Percentiles rank a stretch among this genome's conserved stretches.
Conservation (phyloP, 2,329 filamentous ascomycete genomes). For the Pseudogymnoascus sp. region DNA sequence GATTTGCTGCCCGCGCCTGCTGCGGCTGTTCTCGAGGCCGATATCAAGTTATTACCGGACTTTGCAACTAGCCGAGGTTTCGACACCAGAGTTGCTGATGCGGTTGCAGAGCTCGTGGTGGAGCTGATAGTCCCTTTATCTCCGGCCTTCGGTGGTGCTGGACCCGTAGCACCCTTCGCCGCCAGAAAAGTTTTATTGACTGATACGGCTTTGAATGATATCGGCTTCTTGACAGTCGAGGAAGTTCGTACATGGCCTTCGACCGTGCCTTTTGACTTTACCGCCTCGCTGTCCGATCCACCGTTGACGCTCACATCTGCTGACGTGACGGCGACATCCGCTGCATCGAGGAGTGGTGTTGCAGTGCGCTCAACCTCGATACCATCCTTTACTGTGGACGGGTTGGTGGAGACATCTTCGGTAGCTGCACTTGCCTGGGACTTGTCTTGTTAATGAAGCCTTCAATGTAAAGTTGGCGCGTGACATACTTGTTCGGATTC, state of each 20-base stretch:
- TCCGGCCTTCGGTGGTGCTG: constrained; percentile 41
- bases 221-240: constrained; percentile 63
- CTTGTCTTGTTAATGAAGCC: background rate
- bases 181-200: constrained; percentile 78
- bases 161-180: constrained; percentile 52
- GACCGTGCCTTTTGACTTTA: constrained; percentile 49
- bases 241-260: constrained; percentile 51
- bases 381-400: constrained; percentile 40
- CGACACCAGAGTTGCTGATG: constrained; percentile 43
- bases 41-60: constrained; percentile 53
- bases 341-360: constrained; percentile 46
- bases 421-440: constrained; percentile 26
- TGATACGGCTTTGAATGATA: constrained; percentile 77
- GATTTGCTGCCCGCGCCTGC: constrained; percentile 50
- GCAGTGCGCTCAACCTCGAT: constrained; percentile 41
- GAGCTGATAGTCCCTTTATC: constrained; percentile 40
- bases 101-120: constrained; percentile 37
- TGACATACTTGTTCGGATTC: constrained; percentile 12
- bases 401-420: constrained; percentile 39
- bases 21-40: constrained; percentile 37
- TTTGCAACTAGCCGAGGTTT: constrained; percentile 72
- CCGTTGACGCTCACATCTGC: constrained; percentile 64
- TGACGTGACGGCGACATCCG: constrained; percentile 54
- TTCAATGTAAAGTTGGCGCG: constrained; percentile 7
- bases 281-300: constrained; percentile 70